Conservation (phyloP, 129 eudicot genomes). For the Lactuca saligna region DNA sequence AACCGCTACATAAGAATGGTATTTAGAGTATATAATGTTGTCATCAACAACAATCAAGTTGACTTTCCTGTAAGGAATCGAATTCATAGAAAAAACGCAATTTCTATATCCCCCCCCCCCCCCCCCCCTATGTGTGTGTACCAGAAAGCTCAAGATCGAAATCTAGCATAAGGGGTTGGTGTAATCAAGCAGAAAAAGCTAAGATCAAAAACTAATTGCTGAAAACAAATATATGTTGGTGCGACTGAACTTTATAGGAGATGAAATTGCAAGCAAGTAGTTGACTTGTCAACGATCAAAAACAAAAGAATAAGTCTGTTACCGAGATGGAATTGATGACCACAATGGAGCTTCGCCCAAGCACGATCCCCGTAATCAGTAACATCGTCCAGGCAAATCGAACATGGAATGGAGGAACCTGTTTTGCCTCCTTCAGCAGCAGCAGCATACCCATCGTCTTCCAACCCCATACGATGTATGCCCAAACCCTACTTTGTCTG, state of each 20-base stretch:
- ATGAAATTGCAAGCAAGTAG: conserved; percentile 6
- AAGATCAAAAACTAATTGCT: not conserved
- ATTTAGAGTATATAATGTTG: too few species aligned
- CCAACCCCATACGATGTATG: conserved; percentile 53
- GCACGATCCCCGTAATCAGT: conserved; percentile 71
- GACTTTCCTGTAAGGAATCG: too few species aligned
- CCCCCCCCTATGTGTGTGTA: too few species aligned
- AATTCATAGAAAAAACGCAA: too few species aligned
- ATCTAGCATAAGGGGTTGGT: not conserved
- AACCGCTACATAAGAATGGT: too few species aligned
- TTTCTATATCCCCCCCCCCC: too few species aligned
- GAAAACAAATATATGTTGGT: not conserved
- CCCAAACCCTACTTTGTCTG: conserved; percentile 6
- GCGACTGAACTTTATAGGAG: not conserved
- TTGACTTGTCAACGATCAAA: conserved; percentile 1
- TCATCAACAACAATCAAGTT: too few species aligned
- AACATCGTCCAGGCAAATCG: conserved; percentile 82
- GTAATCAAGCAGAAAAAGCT: not conserved
- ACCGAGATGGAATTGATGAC: conserved; percentile 88
- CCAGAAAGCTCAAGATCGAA: not conserved
- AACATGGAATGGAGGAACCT: conserved; percentile 52
- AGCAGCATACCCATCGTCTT: conserved; percentile 60
- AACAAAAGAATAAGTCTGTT: conserved; percentile 9
- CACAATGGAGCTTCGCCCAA: conserved; percentile 91
- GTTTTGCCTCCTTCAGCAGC: conserved; percentile 43